Evolutionary conservation across 306 rosid species (phyloP), one percentile per base, ranked within the genome.

Genomic region (Sicyos baderoa): DNA sequence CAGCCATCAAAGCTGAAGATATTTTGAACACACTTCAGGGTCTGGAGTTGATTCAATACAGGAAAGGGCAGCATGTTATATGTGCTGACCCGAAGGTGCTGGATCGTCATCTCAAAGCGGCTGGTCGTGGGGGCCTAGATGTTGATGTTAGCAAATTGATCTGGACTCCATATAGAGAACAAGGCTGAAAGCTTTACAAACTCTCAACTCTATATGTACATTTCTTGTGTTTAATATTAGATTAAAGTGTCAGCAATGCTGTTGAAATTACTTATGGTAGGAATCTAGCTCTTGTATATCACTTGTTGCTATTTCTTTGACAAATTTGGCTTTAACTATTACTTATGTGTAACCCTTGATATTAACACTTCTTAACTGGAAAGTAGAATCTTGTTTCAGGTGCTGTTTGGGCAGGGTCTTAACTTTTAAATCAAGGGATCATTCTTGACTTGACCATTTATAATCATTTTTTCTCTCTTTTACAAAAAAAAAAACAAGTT

Each of bases 21-120:
- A 94, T 94, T 71, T 78, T 94, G 81, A 72, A 78, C 60, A 94
- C 99, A 74, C 91, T 90, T 42, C 97, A 94, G 81, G 82, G 82
- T 74, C 84, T 94, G 16, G 99, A 94, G 70, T 80, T 94, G 82
- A 90, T 94, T 68, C 99, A 94, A 70, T 94, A 94, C 87, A 81
- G 99, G 82, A 94, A 94, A 73, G 97, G 99, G 40, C 97, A 90
- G 78, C 97, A 94, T 83, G 99, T 94, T 59, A 94, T 94, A 60
- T 94, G 96, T 25, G 99, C 99, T 6, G 97, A 94, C 80, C 99
- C 96, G 0, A 94, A 94, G 83, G 91, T 94, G 76, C 78, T 94
- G 77, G 97, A 94, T 79, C 97, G 99, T 66, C 99, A 94, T 82
- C 89, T 90, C 44, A 94, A 86, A 90, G 96, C 96, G 16, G 99